These are phyloP conservation scores for Vararia minispora DNA, from an alignment of 768 basidiomycete genomes.

Conservation along the genomic window DNA sequence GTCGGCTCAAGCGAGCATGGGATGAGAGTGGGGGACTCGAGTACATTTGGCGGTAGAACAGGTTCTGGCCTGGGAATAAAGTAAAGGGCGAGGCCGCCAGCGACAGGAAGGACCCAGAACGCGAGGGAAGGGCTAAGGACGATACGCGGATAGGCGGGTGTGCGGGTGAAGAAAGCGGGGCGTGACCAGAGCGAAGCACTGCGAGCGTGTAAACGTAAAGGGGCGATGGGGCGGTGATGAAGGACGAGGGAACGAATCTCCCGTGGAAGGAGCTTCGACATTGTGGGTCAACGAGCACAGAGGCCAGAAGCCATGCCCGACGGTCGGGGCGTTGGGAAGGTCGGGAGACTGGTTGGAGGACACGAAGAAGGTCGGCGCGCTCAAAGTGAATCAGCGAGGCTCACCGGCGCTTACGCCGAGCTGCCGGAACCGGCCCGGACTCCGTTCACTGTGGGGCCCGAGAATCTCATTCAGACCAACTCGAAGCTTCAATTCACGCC, in stretches of 20 bases:
- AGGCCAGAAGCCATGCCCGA: constrained; percentile 21
- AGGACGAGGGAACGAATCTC: constrained; percentile 3
- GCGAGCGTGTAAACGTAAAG: constrained; percentile 14
- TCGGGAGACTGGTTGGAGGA: too few species aligned
- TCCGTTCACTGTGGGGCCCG: too few species aligned
- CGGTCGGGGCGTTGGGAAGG: too few species aligned
- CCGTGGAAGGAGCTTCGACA: too few species aligned
- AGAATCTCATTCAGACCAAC: too few species aligned
- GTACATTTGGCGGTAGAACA: constrained; percentile 33
- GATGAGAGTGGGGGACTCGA: constrained; percentile 39
- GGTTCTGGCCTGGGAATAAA: constrained; percentile 32
- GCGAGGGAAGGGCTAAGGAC: constrained; percentile 18
- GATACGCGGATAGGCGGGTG: constrained; percentile 20
- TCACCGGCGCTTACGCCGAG: too few species aligned
- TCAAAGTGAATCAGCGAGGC: too few species aligned
- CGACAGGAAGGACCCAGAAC: constrained; percentile 47
- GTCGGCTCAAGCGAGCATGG: constrained; percentile 24
- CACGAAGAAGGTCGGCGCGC: too few species aligned
- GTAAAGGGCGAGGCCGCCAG: constrained; percentile 43
- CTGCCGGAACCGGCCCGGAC: too few species aligned
- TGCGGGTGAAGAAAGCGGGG: constrained; percentile 23
- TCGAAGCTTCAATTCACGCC: constrained; percentile 13
- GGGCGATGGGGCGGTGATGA: constrained; percentile 3
- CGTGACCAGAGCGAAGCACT: constrained; percentile 19
- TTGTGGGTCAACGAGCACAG: too few species aligned